These are phyloP conservation scores for Halenospora varia DNA, from an alignment of 495 filamentous ascomycete species.

Conservation along the genomic window DNA sequence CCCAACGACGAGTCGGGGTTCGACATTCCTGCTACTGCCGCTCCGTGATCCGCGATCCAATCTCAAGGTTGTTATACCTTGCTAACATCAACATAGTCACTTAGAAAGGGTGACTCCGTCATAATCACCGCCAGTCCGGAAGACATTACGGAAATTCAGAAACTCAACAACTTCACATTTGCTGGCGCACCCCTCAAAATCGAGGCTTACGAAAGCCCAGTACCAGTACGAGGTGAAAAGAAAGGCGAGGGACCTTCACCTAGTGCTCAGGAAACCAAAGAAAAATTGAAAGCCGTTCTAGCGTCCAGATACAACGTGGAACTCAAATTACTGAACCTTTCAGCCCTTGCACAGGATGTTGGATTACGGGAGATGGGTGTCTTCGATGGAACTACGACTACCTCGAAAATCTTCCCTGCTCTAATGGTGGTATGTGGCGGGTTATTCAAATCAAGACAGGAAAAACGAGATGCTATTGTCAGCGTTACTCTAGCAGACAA, in stretches of 20 bases:
- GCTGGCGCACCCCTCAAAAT: constrained; percentile 59
- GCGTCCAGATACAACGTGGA: constrained; percentile 63
- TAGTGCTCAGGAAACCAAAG: constrained; percentile 39
- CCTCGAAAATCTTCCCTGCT: constrained; percentile 84
- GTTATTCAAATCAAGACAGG: constrained; percentile 58
- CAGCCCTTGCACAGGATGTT: constrained; percentile 63
- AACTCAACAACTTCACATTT: constrained; percentile 60
- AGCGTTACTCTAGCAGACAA: constrained; percentile 79
- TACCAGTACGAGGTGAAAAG: constrained; percentile 21
- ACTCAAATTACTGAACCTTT: constrained; percentile 75
- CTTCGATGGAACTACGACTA: constrained; percentile 64
- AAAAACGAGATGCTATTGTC: constrained; percentile 67
- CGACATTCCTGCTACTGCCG: constrained; percentile 44
- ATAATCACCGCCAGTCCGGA: constrained; percentile 63
- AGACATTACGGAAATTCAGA: constrained; percentile 54
- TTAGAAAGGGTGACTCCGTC: constrained; percentile 60
- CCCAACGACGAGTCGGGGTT: constrained; percentile 51
- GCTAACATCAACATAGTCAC: constrained; percentile 71
- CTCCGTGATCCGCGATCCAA: constrained; percentile 44
- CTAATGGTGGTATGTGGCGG: constrained; percentile 77
- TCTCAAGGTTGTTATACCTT: constrained; percentile 46
- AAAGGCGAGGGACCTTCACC: constrained; percentile 31
- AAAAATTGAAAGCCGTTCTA: constrained; percentile 53
- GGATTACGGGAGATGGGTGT: constrained; percentile 67
- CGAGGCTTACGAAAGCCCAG: constrained; percentile 30